Evolutionary conservation across 768 basidiomycete genomes (phyloP).

Genomic region (Mycena maculata): DNA sequence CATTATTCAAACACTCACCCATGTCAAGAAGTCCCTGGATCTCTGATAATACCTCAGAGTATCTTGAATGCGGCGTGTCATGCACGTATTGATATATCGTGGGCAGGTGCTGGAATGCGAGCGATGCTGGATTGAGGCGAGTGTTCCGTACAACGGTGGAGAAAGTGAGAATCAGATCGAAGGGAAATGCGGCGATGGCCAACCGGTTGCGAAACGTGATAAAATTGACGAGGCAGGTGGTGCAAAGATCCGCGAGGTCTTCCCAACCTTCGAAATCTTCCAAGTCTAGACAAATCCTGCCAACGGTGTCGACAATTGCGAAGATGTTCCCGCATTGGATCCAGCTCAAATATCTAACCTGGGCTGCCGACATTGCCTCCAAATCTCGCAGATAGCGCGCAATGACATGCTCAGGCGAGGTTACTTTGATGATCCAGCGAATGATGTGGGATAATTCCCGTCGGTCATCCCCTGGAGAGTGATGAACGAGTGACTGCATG

Average conservation of each 20-base stretch:
- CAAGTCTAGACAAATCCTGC: not conserved
- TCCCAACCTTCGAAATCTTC: constrained; percentile 13
- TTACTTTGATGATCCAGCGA: constrained; percentile 14
- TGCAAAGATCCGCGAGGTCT: constrained; percentile 6
- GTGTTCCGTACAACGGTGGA: not conserved
- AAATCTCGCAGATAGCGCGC: not conserved
- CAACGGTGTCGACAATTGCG: constrained; percentile 10
- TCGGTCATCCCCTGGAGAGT: not conserved
- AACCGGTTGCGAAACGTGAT: constrained; percentile 5
- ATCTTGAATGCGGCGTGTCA: constrained; percentile 13
- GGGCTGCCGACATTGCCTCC: not conserved
- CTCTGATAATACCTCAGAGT: constrained; percentile 9
- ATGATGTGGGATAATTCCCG: constrained; percentile 7
- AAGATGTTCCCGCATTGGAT: constrained; percentile 14
- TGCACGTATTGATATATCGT: constrained; percentile 11
- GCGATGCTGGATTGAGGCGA: not conserved
- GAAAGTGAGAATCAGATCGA: constrained; percentile 12
- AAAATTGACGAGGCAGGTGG: constrained; percentile 19
- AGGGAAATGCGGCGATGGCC: constrained; percentile 3
- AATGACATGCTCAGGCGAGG: not conserved
- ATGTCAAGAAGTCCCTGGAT: constrained; percentile 6
- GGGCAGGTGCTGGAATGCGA: not conserved
- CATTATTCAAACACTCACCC: not conserved
- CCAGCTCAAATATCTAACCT: constrained; percentile 10
- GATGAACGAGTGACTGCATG: constrained; percentile 3